These are phyloP conservation scores for Nakazawaea populi DNA, from an alignment of 805 yeast species.

Conservation along the genomic window DNA sequence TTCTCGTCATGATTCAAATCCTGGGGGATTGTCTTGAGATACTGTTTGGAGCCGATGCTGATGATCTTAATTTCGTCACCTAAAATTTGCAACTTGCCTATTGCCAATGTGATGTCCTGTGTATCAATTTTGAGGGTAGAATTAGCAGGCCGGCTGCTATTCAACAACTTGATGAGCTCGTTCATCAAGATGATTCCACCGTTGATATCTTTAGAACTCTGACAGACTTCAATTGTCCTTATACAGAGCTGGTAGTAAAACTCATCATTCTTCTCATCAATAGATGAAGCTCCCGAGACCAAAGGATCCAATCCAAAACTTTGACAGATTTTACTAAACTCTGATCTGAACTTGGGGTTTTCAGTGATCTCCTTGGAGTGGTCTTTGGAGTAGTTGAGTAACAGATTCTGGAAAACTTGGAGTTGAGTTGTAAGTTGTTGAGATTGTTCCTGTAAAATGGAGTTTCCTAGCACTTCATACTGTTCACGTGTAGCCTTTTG, in stretches of 20 bases:
- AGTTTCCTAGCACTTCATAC: slow-evolving; percentile 45
- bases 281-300: slow-evolving; percentile 19
- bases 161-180: slow-evolving; percentile 36
- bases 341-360: slow-evolving; percentile 59
- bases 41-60: slow-evolving; percentile 48
- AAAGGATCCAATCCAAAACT: slow-evolving; percentile 85
- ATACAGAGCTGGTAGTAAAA: slow-evolving; percentile 65
- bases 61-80: slow-evolving; percentile 72
- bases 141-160: slow-evolving; percentile 14
- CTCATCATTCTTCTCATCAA: slow-evolving; percentile 36
- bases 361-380: slow-evolving; percentile 62
- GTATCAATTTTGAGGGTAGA: slow-evolving; percentile 24
- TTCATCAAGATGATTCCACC: slow-evolving; percentile 75
- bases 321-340: slow-evolving; percentile 71
- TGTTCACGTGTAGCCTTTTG: slow-evolving; percentile 22
- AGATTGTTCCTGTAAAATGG: slow-evolving; percentile 46
- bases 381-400: slow-evolving; percentile 67
- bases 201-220: slow-evolving; percentile 60
- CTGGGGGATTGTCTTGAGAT: slow-evolving; percentile 58
- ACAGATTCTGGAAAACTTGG: slow-evolving; percentile 68
- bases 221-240: slow-evolving; percentile 70
- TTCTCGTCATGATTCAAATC: slow-evolving; percentile 66
- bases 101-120: slow-evolving; percentile 51
- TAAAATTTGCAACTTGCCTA: slow-evolving; percentile 45
- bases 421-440: slow-evolving; percentile 65